Conservation (phyloP, 2,329 filamentous ascomycete species). For the Acarospora socialis region DNA sequence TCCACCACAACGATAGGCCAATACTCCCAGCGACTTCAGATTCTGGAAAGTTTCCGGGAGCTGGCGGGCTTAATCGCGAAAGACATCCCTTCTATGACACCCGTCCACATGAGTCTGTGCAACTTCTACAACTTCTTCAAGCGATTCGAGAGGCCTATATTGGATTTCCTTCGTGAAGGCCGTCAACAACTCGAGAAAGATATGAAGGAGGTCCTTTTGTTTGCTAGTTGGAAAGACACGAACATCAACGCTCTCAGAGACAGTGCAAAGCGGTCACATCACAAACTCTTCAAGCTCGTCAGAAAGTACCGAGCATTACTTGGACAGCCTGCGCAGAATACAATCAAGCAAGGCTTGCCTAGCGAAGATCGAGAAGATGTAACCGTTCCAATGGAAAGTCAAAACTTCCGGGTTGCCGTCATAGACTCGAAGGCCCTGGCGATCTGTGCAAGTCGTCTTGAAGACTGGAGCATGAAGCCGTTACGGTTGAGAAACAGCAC, state of each 20-base stretch:
- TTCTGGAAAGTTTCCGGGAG: slow-evolving; percentile 48
- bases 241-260: slow-evolving; percentile 83
- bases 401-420: slow-evolving; percentile 28
- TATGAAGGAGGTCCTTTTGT: slow-evolving; percentile 80
- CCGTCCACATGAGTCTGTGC: slow-evolving; percentile 49
- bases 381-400: too few relatives aligned
- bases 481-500: slow-evolving; percentile 41
- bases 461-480: slow-evolving; percentile 9
- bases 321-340: slow-evolving; percentile 55
- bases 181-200: slow-evolving; percentile 69
- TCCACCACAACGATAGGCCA: slow-evolving; percentile 67
- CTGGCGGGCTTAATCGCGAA: slow-evolving; percentile 49
- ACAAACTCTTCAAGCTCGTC: slow-evolving; percentile 81
- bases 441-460: slow-evolving; percentile 4
- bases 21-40: slow-evolving; percentile 54
- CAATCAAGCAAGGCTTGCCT: slow-evolving; percentile 47
- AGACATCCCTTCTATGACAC: slow-evolving; percentile 43
- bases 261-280: slow-evolving; percentile 78
- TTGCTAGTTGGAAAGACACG: slow-evolving; percentile 96
- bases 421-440: slow-evolving; percentile 6
- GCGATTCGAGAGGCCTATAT: slow-evolving; percentile 53
- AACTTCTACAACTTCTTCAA: slow-evolving; percentile 68
- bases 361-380: slow-evolving; percentile 27
- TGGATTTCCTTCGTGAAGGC: slow-evolving; percentile 51
- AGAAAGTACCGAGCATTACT: slow-evolving; percentile 76